Conservation (phyloP, 1,284 basidiomycete genomes). For the Schizopora paradoxa region DNA sequence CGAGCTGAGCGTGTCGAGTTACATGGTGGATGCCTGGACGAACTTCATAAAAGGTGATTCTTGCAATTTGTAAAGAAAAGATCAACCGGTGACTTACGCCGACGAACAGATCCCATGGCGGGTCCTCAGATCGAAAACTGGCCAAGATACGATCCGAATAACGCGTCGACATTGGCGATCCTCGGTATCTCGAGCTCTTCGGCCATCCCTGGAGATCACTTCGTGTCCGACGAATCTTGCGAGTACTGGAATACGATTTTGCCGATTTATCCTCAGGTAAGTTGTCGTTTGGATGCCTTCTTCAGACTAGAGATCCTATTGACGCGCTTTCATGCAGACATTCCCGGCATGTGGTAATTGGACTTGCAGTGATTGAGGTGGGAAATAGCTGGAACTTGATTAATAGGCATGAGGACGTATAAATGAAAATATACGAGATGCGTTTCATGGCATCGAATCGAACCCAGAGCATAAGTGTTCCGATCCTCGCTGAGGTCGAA, state of each 20-base stretch:
- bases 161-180: conserved; percentile 23
- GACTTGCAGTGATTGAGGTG: conserved; percentile 14
- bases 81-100: neutral
- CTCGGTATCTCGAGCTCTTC: conserved; percentile 24
- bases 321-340: conserved; percentile 7
- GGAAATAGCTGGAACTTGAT: no score
- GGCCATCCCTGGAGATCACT: conserved; percentile 24
- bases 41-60: conserved; percentile 41
- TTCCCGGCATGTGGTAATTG: conserved; percentile 18
- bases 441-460: no score
- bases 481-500: no score
- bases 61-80: neutral
- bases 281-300: conserved; percentile 17
- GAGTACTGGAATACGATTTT: conserved; percentile 28
- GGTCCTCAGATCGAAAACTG: conserved; percentile 27
- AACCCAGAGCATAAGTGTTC: no score
- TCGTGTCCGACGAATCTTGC: conserved; percentile 22
- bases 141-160: conserved; percentile 24
- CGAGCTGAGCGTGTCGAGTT: conserved; percentile 34
- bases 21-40: conserved; percentile 42
- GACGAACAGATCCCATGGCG: conserved; percentile 22
- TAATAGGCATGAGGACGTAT: no score
- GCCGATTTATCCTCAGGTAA: conserved; percentile 26
- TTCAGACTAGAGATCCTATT: neutral
- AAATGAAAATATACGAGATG: no score